Conservation (phyloP, 2,329 filamentous ascomycete species). For the Thermothelomyces thermophilus region DNA sequence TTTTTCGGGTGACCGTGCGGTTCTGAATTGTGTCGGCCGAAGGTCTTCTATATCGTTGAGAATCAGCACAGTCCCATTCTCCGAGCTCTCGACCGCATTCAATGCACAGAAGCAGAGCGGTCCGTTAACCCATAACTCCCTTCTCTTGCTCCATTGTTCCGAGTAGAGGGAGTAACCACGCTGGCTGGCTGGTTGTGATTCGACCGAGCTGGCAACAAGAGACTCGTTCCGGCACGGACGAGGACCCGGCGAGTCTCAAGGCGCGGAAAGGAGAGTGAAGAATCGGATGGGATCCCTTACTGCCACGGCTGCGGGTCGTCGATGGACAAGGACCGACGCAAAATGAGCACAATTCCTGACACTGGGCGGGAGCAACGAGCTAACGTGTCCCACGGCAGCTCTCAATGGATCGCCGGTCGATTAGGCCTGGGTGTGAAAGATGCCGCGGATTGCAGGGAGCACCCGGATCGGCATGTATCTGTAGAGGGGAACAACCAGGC, state of each 20-base stretch:
- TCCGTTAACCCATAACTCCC: conserved; percentile 14
- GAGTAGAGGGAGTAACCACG: conserved; percentile 9
- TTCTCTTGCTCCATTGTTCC: too few species aligned
- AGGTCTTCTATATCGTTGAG: conserved; percentile 33
- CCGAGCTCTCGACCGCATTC: conserved; percentile 3
- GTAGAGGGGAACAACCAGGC: conserved; percentile 28
- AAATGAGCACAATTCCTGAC: conserved; percentile 44
- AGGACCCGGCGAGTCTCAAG: conserved; percentile 13
- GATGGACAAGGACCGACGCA: conserved; percentile 35
- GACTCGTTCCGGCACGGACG: conserved; percentile 21
- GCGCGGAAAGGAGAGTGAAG: background rate
- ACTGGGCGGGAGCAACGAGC: conserved; percentile 52
- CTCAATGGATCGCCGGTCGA: conserved; percentile 35
- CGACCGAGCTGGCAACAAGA: conserved; percentile 18
- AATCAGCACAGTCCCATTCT: conserved; percentile 22
- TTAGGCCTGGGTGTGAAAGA: conserved; percentile 35
- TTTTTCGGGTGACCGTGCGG: conserved; percentile 36
- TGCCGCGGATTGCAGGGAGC: conserved; percentile 26
- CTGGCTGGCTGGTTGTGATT: conserved; percentile 15
- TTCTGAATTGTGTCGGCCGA: conserved; percentile 41
- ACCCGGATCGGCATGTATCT: conserved; percentile 39
- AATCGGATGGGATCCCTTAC: conserved; percentile 39
- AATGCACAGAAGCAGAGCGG: conserved; percentile 12
- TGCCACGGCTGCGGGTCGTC: conserved; percentile 38
- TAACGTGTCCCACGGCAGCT: conserved; percentile 56